Percentiles rank a stretch among this genome's conserved stretches.
Evolutionary conservation across 257 asterid genomes (phyloP).

Genomic region (Ilex asprella): DNA sequence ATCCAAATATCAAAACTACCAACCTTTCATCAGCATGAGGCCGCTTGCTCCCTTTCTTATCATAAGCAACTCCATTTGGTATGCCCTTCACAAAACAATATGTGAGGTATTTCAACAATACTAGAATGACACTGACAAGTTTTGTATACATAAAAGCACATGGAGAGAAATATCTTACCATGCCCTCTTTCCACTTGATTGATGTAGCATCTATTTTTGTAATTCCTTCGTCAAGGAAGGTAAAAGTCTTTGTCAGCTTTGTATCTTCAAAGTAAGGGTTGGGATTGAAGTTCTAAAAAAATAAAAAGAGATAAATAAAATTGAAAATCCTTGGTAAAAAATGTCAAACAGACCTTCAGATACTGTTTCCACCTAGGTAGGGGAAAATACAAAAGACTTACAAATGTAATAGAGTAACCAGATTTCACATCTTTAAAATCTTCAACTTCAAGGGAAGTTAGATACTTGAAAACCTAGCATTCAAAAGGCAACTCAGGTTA

Average conservation of each 20-base stretch:
- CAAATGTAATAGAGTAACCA: slow-evolving; percentile 81
- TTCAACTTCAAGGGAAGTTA: slow-evolving; percentile 80
- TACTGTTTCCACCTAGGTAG: neutral
- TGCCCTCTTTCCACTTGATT: slow-evolving; percentile 90
- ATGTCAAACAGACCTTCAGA: neutral
- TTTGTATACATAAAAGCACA: neutral
- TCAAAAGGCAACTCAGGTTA: neutral
- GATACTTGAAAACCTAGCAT: slow-evolving; percentile 72
- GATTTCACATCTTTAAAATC: slow-evolving; percentile 87
- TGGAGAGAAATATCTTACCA: slow-evolving; percentile 38
- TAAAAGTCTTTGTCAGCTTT: slow-evolving; percentile 71
- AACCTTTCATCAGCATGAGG: slow-evolving; percentile 79
- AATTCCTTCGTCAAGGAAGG: slow-evolving; percentile 82
- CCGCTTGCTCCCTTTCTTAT: slow-evolving; percentile 80
- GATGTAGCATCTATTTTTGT: slow-evolving; percentile 70
- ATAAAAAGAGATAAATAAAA: neutral
- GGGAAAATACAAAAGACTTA: slow-evolving; percentile 34
- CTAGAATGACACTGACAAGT: slow-evolving; percentile 7
- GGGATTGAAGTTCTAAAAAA: slow-evolving; percentile 56
- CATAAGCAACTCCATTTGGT: slow-evolving; percentile 67
- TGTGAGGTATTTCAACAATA: slow-evolving; percentile 13
- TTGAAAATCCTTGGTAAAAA: neutral
- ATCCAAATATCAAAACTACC: slow-evolving; percentile 3
- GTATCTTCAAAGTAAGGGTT: slow-evolving; percentile 82
- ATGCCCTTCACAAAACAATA: slow-evolving; percentile 53